Evolutionary conservation across 1,284 basidiomycete genomes (phyloP).

Genomic region (Ustilago nuda): DNA sequence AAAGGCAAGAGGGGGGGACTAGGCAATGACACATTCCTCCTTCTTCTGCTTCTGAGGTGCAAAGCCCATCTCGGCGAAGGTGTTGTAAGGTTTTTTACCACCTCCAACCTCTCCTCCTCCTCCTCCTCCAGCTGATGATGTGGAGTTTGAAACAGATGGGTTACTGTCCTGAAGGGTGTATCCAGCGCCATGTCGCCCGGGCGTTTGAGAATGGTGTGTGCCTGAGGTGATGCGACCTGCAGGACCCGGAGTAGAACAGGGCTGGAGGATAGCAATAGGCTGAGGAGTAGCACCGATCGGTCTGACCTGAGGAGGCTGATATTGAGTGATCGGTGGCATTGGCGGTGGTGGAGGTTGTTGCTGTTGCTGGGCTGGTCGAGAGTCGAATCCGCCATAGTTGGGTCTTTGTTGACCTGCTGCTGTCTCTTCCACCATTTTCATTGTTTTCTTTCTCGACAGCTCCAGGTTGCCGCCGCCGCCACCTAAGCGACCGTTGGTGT

Average conservation of each 20-base stretch:
- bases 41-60: constrained; percentile 79
- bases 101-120: constrained; percentile 8
- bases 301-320: background rate
- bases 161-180: constrained; percentile 16
- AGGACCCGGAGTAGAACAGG: background rate
- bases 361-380: background rate
- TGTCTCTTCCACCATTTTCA: constrained; percentile 60
- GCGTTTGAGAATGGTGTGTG: constrained; percentile 13
- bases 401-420: constrained; percentile 36
- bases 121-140: too few species aligned
- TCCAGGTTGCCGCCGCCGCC: constrained; percentile 24
- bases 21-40: constrained; percentile 76
- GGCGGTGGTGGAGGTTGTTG: background rate
- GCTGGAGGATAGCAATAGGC: background rate
- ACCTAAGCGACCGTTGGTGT: constrained; percentile 5
- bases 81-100: constrained; percentile 74
- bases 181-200: constrained; percentile 18
- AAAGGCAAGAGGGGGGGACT: background rate
- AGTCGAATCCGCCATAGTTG: constrained; percentile 23
- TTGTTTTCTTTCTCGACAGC: constrained; percentile 53
- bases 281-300: background rate
- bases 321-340: background rate
- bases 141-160: background rate
- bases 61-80: constrained; percentile 93
- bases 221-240: constrained; percentile 23